Evolutionary conservation across 176 grass and related monocot species (phyloP), one percentile per base, ranked within the genome.

Genomic region (Melocanna baccifera): DNA sequence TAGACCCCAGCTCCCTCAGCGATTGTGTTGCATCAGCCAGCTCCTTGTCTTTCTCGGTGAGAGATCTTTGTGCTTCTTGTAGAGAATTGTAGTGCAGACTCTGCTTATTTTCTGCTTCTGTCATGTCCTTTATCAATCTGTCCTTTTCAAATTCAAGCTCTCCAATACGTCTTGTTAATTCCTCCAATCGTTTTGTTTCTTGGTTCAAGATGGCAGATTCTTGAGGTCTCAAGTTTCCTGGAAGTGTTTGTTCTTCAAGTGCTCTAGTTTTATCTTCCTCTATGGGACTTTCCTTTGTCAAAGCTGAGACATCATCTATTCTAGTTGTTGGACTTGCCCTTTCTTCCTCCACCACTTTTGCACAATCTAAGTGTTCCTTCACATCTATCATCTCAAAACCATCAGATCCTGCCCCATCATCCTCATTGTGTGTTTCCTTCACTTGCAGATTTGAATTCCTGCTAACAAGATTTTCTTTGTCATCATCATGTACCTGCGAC

Each of bases 71-170:
- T 78, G 91, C 91, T 91, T 95, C 91, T 71, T 98, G 75, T 39
- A 95, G 80, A 45, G 91, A 89, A 75, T 77, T 82, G 41, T 85
- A 65, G 51, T 95, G 90, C 47, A 92, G 69, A 41, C 69, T 87
- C 66, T 96, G 88, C 73, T 89, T 98, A 73, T 62, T 84, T 87
- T 98, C 91, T 84, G 82, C 89, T 79, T 95, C 96, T 79, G 62
- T 45, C 83, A 95, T 81, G 29, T 92, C 83, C 52, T 83, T 89
- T 67, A 88, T 69, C 45, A 94, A 78, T 63, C 64, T 85, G 15
- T 84, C 84, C 25, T 85, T 86, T 36, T 92, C 96, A 83, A 77
- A 86, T 87, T 95, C 93, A 55, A 98, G 96, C 83, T 95, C 91
- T 87, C 91, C 52, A 55, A 95, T 81, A 47, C 76, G 90, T 52